Evolutionary conservation across 179 eudicot genomes (phyloP).

Genomic region (Carnegiea gigantea): DNA sequence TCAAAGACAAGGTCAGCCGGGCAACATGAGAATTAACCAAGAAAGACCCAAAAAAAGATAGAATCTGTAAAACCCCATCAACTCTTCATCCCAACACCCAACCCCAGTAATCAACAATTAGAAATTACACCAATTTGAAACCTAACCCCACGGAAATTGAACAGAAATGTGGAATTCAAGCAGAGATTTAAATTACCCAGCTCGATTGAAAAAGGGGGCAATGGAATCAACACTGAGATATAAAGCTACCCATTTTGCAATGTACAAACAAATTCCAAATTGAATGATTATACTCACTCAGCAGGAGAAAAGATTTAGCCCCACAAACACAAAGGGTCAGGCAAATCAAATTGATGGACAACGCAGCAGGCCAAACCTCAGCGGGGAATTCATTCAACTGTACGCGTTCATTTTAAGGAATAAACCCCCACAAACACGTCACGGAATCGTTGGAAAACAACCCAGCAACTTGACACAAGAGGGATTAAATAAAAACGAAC

Average conservation of each 20-base stretch:
- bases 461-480: not conserved
- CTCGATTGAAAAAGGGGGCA: not conserved
- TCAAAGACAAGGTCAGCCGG: not conserved
- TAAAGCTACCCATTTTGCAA: not conserved
- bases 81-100: too few relatives aligned
- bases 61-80: not conserved
- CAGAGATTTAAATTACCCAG: conserved; percentile 16
- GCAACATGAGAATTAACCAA: not conserved
- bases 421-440: conserved; percentile 10
- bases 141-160: not conserved
- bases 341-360: not conserved
- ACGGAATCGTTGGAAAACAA: not conserved
- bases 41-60: not conserved
- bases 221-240: not conserved
- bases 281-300: conserved; percentile 10
- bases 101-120: not conserved
- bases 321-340: conserved; percentile 2
- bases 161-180: not conserved
- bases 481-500: not conserved
- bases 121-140: not conserved
- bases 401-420: conserved; percentile 17
- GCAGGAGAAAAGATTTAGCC: not conserved
- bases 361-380: not conserved
- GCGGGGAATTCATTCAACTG: conserved; percentile 4
- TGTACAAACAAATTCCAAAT: not conserved